These are phyloP conservation scores for Penicillium silybi DNA, from an alignment of 495 filamentous ascomycete genomes.

Conservation along the genomic window DNA sequence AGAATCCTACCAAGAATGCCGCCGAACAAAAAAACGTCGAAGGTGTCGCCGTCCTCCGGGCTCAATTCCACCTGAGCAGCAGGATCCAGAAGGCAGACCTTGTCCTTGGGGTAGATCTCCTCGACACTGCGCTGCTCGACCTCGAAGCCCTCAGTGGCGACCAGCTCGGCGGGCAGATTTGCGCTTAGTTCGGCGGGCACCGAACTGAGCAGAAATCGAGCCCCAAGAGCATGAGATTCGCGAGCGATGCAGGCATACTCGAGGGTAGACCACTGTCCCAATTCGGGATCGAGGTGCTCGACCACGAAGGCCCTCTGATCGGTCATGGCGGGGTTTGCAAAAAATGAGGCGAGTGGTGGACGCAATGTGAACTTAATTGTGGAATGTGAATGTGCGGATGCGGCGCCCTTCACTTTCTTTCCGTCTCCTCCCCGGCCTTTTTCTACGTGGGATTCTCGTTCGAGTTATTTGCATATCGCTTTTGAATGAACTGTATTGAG, in stretches of 20 bases:
- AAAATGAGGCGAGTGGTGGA: neutral
- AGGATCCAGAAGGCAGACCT: conserved; percentile 88
- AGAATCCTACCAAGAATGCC: conserved; percentile 78
- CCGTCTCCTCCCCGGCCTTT: neutral
- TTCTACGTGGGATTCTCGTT: neutral
- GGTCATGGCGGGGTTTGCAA: conserved; percentile 19
- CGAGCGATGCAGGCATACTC: conserved; percentile 84
- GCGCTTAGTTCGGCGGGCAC: conserved; percentile 60
- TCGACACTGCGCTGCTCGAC: conserved; percentile 74
- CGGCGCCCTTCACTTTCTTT: conserved; percentile 4
- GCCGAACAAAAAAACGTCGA: conserved; percentile 92
- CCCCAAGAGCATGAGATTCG: conserved; percentile 66
- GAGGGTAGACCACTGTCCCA: conserved; percentile 88
- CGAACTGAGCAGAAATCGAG: conserved; percentile 80
- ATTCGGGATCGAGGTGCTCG: conserved; percentile 88
- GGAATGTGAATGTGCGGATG: conserved; percentile 10
- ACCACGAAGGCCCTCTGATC: conserved; percentile 66
- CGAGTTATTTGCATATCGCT: neutral
- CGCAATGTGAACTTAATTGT: neutral
- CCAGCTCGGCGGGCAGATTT: conserved; percentile 57
- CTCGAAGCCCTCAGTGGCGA: conserved; percentile 53
- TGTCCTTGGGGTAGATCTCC: conserved; percentile 61
- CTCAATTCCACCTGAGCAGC: conserved; percentile 71
- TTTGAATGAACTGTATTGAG: neutral
- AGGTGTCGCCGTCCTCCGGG: conserved; percentile 75